Conservation (phyloP, 768 basidiomycete species). For the Hemileccinum rubropunctum region DNA sequence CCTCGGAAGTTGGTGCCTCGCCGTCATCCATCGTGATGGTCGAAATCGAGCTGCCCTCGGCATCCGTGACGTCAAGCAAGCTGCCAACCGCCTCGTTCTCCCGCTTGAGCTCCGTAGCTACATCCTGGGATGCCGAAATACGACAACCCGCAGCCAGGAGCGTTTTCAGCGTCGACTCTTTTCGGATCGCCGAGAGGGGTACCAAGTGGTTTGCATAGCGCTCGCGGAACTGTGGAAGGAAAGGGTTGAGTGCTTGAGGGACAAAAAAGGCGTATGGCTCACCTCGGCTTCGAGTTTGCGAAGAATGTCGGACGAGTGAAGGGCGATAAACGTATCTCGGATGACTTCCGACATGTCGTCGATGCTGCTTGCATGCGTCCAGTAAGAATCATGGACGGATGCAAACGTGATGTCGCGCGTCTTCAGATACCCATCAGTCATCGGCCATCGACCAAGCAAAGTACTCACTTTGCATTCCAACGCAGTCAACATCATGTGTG, state of each 20-base stretch:
- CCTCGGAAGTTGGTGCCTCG: too few species aligned
- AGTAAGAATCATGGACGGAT: conserved; percentile 98
- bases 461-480: conserved; percentile 75
- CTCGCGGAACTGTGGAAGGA: conserved; percentile 57
- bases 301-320: conserved; percentile 88
- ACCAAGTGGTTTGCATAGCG: conserved; percentile 76
- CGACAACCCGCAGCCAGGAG: conserved; percentile 45
- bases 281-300: conserved; percentile 72
- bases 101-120: conserved; percentile 30
- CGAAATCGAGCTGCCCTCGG: conserved; percentile 31
- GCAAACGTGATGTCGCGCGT: conserved; percentile 80
- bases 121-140: conserved; percentile 40
- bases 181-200: conserved; percentile 50
- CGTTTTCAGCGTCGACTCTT: conserved; percentile 35
- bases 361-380: conserved; percentile 90
- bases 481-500: conserved; percentile 98
- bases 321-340: conserved; percentile 88
- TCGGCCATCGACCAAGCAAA: neutral
- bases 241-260: neutral
- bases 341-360: conserved; percentile 88
- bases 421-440: conserved; percentile 36
- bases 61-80: conserved; percentile 40
- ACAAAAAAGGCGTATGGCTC: conserved; percentile 14
- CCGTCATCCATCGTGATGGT: conserved; percentile 9
- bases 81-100: conserved; percentile 25